phyloP scores from a whole-genome alignment of 73 alveolate genomes.

The Tetrahymena elliotti region DNA sequence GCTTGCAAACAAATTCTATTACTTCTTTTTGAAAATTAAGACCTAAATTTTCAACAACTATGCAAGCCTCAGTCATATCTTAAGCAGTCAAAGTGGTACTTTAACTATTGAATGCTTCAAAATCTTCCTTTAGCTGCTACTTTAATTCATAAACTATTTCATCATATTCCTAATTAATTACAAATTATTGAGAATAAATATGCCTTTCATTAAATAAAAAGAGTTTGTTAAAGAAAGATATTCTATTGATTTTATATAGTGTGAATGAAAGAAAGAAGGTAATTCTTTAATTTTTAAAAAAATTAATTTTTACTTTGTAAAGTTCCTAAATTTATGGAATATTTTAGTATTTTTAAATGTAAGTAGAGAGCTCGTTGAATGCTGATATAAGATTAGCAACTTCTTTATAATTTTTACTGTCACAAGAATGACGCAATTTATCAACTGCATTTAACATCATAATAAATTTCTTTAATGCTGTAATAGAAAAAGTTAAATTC shows the following conservation, averaged over 20 bases:
- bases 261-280: not conserved
- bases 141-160: slow-evolving; percentile 23
- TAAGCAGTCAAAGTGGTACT: slow-evolving; percentile 5
- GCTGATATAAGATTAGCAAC: slow-evolving; percentile 92
- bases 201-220: no score
- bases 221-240: slow-evolving; percentile 55
- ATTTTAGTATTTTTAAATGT: slow-evolving; percentile 80
- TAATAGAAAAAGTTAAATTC: slow-evolving; percentile 81
- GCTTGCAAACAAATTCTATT: slow-evolving; percentile 68
- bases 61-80: slow-evolving; percentile 44
- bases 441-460: slow-evolving; percentile 88
- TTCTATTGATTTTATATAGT: slow-evolving; percentile 54
- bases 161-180: slow-evolving; percentile 10
- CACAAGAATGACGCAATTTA: slow-evolving; percentile 71
- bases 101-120: slow-evolving; percentile 3
- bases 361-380: slow-evolving; percentile 79
- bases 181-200: not conserved
- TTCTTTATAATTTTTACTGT: slow-evolving; percentile 74
- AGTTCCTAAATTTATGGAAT: slow-evolving; percentile 72
- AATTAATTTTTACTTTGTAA: slow-evolving; percentile 26
- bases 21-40: slow-evolving; percentile 30
- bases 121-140: slow-evolving; percentile 36
- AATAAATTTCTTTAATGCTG: slow-evolving; percentile 82
- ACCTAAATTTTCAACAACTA: slow-evolving; percentile 43
- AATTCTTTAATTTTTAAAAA: not conserved